Conservation (phyloP, 176 grass and related monocot genomes). For the Lolium rigidum region DNA sequence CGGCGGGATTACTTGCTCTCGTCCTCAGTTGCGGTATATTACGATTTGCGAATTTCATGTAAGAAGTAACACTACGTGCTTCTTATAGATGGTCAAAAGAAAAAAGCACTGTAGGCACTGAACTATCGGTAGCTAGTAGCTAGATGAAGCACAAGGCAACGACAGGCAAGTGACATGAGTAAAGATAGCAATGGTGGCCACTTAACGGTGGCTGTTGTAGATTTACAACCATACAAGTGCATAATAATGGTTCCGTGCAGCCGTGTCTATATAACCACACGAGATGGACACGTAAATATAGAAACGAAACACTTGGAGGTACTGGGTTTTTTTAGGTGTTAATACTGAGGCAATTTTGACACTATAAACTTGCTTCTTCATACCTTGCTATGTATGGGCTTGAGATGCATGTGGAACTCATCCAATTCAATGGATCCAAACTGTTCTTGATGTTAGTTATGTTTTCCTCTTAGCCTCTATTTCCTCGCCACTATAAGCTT, state of each 20-base stretch:
- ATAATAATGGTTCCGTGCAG: not conserved
- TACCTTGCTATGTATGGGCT: not conserved
- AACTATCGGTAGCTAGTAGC: no score
- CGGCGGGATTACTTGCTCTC: no score
- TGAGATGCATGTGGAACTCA: not conserved
- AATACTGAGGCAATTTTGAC: not conserved
- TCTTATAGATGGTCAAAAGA: no score
- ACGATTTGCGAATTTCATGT: no score
- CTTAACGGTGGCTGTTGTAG: not conserved
- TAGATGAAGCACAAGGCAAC: not conserved
- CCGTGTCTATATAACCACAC: not conserved
- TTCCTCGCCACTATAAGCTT: not conserved
- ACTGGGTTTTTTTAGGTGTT: no score
- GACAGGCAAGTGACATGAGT: not conserved
- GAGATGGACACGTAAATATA: no score
- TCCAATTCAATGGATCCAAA: not conserved
- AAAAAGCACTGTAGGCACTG: no score
- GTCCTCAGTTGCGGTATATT: no score
- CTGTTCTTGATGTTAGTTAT: not conserved
- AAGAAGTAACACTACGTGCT: no score
- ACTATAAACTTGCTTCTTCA: not conserved
- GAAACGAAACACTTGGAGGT: no score
- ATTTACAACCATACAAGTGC: not conserved
- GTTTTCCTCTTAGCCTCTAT: not conserved
- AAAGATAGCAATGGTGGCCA: not conserved